Conservation (phyloP, 129 eudicot species). For the Logfia minima region DNA sequence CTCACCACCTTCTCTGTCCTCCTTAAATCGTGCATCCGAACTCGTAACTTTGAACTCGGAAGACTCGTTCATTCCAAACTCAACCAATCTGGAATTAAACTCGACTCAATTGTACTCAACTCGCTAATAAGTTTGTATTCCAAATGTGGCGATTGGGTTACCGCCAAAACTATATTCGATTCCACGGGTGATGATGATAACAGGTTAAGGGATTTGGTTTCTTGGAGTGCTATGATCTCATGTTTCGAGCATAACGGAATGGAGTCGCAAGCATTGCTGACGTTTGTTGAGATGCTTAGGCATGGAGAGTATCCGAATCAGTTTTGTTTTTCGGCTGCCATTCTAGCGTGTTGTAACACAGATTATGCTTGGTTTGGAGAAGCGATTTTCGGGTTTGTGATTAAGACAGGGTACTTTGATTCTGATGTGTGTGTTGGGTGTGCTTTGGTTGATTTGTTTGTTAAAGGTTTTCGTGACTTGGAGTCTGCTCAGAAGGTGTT, state of each 20-base stretch:
- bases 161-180: slow-evolving; percentile 53
- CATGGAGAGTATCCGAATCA: slow-evolving; percentile 59
- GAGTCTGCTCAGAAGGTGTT: slow-evolving; percentile 58
- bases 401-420: slow-evolving; percentile 58
- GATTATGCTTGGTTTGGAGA: slow-evolving; percentile 43
- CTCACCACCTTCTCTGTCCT: slow-evolving; percentile 55
- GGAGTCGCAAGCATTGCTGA: slow-evolving; percentile 42
- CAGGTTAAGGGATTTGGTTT: slow-evolving; percentile 51
- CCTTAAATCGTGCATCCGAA: slow-evolving; percentile 69
- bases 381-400: slow-evolving; percentile 48
- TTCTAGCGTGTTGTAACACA: slow-evolving; percentile 52
- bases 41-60: slow-evolving; percentile 52
- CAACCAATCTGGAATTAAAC: slow-evolving; percentile 34
- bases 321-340: slow-evolving; percentile 54
- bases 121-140: slow-evolving; percentile 62
- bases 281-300: slow-evolving; percentile 61
- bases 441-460: slow-evolving; percentile 66
- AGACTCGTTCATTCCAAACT: slow-evolving; percentile 49
- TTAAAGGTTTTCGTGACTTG: slow-evolving; percentile 55
- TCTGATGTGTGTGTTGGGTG: slow-evolving; percentile 76
- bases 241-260: slow-evolving; percentile 50
- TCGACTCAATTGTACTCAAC: slow-evolving; percentile 46
- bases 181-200: slow-evolving; percentile 38
- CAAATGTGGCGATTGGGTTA: slow-evolving; percentile 63
- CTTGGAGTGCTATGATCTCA: slow-evolving; percentile 71